phyloP scores from a whole-genome alignment of 495 filamentous ascomycete species.

The Neurospora sp. region DNA sequence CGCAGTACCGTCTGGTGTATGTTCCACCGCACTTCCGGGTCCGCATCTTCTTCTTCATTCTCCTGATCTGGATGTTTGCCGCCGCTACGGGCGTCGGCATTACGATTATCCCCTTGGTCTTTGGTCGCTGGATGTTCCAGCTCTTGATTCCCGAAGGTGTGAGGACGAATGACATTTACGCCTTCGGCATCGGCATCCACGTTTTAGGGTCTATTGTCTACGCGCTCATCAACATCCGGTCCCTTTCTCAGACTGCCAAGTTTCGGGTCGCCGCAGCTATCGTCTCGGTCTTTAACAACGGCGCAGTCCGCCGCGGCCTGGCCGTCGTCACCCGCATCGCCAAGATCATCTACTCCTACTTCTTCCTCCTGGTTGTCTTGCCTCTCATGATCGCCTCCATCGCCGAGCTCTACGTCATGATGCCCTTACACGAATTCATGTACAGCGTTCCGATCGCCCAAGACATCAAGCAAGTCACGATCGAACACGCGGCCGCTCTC shows the following conservation, averaged over 20 bases:
- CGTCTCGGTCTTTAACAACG: constrained; percentile 24
- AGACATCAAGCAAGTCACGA: not conserved
- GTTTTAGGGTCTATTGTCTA: constrained; percentile 58
- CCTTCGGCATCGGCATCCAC: constrained; percentile 82
- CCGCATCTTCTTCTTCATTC: constrained; percentile 74
- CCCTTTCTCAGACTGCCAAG: constrained; percentile 30
- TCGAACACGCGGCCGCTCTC: constrained; percentile 1
- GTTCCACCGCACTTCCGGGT: constrained; percentile 76
- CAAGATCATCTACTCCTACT: constrained; percentile 61
- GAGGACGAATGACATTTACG: constrained; percentile 89
- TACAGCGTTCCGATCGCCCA: constrained; percentile 20
- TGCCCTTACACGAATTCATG: constrained; percentile 82
- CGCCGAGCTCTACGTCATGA: constrained; percentile 79
- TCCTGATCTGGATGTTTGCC: constrained; percentile 89
- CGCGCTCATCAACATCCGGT: constrained; percentile 41
- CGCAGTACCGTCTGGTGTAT: constrained; percentile 74
- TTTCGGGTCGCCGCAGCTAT: constrained; percentile 13
- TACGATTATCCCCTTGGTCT: constrained; percentile 74
- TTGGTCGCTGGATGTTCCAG: constrained; percentile 70
- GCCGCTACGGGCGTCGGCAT: constrained; percentile 81
- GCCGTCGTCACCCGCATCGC: constrained; percentile 16
- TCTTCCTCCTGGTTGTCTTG: constrained; percentile 61
- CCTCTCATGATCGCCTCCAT: constrained; percentile 75
- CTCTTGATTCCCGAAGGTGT: constrained; percentile 53
- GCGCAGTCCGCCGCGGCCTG: constrained; percentile 21